Base-by-base conservation (phyloP, 2,329 filamentous ascomycete species). In the Colletotrichum eleusines region DNA sequence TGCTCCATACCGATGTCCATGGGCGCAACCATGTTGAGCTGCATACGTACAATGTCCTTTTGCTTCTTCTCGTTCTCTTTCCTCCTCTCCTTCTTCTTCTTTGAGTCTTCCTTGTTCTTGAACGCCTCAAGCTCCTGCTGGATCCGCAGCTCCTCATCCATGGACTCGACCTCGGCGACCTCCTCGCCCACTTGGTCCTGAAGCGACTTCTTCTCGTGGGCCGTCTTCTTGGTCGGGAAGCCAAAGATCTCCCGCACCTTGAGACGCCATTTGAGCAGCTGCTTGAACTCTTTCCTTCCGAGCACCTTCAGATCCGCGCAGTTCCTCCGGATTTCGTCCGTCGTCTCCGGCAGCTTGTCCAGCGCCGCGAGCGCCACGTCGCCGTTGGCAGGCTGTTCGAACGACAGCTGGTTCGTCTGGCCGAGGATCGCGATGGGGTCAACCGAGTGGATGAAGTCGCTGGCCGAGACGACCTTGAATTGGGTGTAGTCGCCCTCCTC, bases 1-100 rank as follows among this genome's bases (percentile, higher is more conserved):
- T 96, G 94, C 78, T 97, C 96, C 83, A 97, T 89, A 77, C 96
- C 96, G 73, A 99, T 97, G 74, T 99, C 96, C 86, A 94, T 96
- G 9, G 96, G 96, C 0, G 94, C 93, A 2, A 91, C 92, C 96
- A 99, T 99, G 83, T 98, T 92, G 84, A 99, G 90, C 81, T 99
- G 96, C 92, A 99, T 92, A 42, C 96, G 91, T n/a, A 97, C 87
- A 71, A 98, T 94, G 74, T 98, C 96, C 75, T 93, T 96, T 75
- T 96, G 93, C 81, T 97, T 98, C 80, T 90, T 90, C 81, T 99
- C 96, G 74, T 99, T 99, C 71, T 97, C 94, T 76, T 88, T 93
- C 74, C 95, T 88, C 75, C 92, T 90, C 76, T 97, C 93, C 76
- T 94, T 92, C 83, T 94, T 97, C 81, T 91, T 95, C 75, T 91